A percentile compares a stretch with the other conserved stretches of the same genome.
These are phyloP conservation scores for Cetraspora pellucida DNA, from an alignment of 192 early-diverging fungal species.

Conservation along the genomic window DNA sequence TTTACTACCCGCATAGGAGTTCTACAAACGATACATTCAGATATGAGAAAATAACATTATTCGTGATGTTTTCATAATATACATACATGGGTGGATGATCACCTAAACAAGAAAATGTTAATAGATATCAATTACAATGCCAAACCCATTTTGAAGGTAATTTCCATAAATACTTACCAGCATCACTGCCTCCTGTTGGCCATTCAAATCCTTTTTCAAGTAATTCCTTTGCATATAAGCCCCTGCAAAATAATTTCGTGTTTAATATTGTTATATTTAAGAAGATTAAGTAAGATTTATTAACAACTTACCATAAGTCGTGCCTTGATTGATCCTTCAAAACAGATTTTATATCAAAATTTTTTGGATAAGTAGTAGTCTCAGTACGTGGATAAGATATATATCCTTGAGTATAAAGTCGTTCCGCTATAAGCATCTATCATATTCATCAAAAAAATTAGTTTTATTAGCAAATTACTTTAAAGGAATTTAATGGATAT, in stretches of 20 bases:
- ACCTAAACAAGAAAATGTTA: neutral
- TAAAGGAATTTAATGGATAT: too few relatives aligned
- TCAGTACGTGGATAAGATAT: conserved; percentile 60
- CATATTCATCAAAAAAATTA: neutral
- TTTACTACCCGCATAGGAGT: conserved; percentile 49
- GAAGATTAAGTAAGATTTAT: neutral
- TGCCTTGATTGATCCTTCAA: conserved; percentile 43
- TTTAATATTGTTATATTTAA: neutral
- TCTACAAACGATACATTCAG: conserved; percentile 12
- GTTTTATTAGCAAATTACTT: neutral
- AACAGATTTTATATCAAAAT: conserved; percentile 49
- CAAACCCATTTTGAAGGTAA: neutral
- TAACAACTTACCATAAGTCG: conserved; percentile 37
- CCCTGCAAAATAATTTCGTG: conserved; percentile 30
- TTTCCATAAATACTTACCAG: conserved; percentile 20
- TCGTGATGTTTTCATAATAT: neutral
- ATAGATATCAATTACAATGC: neutral
- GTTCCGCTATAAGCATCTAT: conserved; percentile 52
- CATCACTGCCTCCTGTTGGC: conserved; percentile 50
- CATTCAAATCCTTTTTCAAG: conserved; percentile 38
- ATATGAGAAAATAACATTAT: too few relatives aligned
- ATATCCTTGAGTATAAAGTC: conserved; percentile 54
- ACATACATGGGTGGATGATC: conserved; percentile 58
- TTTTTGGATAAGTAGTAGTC: conserved; percentile 49
- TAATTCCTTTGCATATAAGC: conserved; percentile 38